A percentile compares a stretch with the other conserved stretches of the same genome.
These are phyloP conservation scores for Pyricularia pennisetigena DNA, from an alignment of 2,329 filamentous ascomycete genomes.

Conservation along the genomic window DNA sequence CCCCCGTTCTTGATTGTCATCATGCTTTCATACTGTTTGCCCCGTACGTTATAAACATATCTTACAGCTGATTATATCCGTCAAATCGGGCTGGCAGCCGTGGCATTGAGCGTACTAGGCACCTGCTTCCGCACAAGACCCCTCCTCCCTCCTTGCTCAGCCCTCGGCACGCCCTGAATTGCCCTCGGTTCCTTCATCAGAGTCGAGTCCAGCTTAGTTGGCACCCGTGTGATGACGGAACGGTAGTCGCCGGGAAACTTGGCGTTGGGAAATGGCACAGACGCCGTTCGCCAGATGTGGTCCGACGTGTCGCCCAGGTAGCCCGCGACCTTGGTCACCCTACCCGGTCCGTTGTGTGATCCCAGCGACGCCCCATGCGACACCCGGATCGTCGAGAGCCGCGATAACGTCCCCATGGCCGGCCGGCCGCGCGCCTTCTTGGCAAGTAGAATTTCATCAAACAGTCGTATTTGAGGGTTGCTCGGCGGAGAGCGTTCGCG, in stretches of 20 bases:
- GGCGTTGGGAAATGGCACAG: slow-evolving; percentile 48
- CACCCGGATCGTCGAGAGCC: slow-evolving; percentile 48
- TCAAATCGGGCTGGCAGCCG: slow-evolving; percentile 9
- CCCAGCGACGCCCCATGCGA: slow-evolving; percentile 40
- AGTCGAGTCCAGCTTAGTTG: slow-evolving; percentile 72
- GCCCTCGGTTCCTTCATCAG: slow-evolving; percentile 88
- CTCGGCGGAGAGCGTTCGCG: slow-evolving; percentile 56
- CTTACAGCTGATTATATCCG: neutral
- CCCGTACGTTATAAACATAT: neutral
- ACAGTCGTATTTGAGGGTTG: slow-evolving; percentile 61
- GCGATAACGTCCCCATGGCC: slow-evolving; percentile 51
- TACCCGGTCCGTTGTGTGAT: slow-evolving; percentile 24
- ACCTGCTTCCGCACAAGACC: slow-evolving; percentile 48
- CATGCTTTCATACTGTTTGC: neutral
- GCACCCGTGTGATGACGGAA: slow-evolving; percentile 53
- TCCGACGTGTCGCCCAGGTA: slow-evolving; percentile 67
- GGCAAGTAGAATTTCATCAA: slow-evolving; percentile 75
- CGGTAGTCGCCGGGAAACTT: slow-evolving; percentile 56
- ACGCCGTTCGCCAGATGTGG: slow-evolving; percentile 67
- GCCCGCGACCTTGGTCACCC: slow-evolving; percentile 32
- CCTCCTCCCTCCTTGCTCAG: slow-evolving; percentile 38
- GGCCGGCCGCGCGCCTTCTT: slow-evolving; percentile 61
- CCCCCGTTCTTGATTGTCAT: neutral
- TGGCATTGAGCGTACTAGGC: slow-evolving; percentile 21
- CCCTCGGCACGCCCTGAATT: slow-evolving; percentile 75